phyloP scores from a whole-genome alignment of 352 stramenopile genomes.

The Phytophthora aleatoria region DNA sequence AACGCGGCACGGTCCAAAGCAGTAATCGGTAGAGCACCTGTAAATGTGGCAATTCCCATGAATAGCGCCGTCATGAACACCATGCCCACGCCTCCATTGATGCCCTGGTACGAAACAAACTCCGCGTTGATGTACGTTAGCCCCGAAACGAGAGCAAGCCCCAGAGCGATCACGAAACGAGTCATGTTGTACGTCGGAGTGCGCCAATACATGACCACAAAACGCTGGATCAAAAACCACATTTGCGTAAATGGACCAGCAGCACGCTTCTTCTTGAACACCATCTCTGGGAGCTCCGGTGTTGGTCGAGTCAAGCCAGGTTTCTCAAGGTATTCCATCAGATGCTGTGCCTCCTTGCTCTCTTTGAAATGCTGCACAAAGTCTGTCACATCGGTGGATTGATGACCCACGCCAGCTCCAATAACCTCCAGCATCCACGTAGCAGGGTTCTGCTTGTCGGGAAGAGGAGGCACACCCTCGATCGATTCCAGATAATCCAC shows the following conservation, averaged over 20 bases:
- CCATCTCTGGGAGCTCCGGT: constrained; percentile 28
- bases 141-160: constrained; percentile 16
- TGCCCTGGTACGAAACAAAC: constrained; percentile 52
- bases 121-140: constrained; percentile 31
- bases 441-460: constrained; percentile 50
- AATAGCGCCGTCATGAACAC: constrained; percentile 86
- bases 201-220: constrained; percentile 57
- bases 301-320: constrained; percentile 25
- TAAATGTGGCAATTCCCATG: constrained; percentile 73
- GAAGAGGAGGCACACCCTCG: constrained; percentile 24
- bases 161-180: constrained; percentile 56
- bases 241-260: constrained; percentile 34
- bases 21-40: constrained; percentile 76
- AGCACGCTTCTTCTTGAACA: constrained; percentile 41
- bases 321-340: constrained; percentile 15
- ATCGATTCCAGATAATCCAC: constrained; percentile 54
- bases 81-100: constrained; percentile 63
- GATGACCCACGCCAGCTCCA: constrained; percentile 37
- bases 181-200: constrained; percentile 86
- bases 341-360: constrained; percentile 27
- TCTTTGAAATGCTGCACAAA: constrained; percentile 45
- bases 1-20: constrained; percentile 84
- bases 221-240: constrained; percentile 35
- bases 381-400: constrained; percentile 28
- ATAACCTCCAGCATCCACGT: constrained; percentile 52